These are phyloP conservation scores for Phytophthora pini DNA, from an alignment of 352 stramenopile species.

Conservation along the genomic window DNA sequence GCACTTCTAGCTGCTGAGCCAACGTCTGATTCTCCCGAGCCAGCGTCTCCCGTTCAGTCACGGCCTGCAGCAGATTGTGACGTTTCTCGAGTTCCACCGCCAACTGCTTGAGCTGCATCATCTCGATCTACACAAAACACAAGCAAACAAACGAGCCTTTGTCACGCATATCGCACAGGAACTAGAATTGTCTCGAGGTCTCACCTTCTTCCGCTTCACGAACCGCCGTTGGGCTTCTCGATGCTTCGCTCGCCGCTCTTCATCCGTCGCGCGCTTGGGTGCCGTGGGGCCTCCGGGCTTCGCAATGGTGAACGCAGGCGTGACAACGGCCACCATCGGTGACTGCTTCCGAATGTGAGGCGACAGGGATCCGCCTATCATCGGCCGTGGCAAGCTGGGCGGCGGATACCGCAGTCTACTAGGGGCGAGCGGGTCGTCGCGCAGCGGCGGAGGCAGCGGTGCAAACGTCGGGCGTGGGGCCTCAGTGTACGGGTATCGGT, in stretches of 20 bases:
- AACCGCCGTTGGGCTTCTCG: constrained; percentile 58
- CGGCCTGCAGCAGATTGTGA: constrained; percentile 35
- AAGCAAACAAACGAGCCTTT: neutral
- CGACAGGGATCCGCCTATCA: constrained; percentile 27
- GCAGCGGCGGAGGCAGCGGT: constrained; percentile 29
- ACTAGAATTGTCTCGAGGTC: neutral
- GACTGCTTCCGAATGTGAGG: constrained; percentile 23
- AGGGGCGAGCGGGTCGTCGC: constrained; percentile 13
- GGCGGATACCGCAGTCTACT: constrained; percentile 26
- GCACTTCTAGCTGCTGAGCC: constrained; percentile 30
- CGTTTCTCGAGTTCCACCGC: constrained; percentile 40
- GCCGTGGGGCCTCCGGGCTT: constrained; percentile 6
- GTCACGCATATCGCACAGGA: constrained; percentile 1
- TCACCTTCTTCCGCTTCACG: constrained; percentile 62
- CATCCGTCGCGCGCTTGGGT: constrained; percentile 44
- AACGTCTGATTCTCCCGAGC: constrained; percentile 31
- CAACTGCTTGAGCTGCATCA: constrained; percentile 45
- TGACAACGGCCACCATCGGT: constrained; percentile 3
- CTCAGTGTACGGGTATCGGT: constrained; percentile 30
- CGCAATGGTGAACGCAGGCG: constrained; percentile 18
- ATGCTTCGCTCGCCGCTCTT: constrained; percentile 62
- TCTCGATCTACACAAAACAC: constrained; percentile 32
- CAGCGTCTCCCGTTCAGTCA: constrained; percentile 31
- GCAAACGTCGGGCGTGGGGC: constrained; percentile 25
- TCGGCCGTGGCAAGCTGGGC: constrained; percentile 28